These are phyloP conservation scores for Geranium incanum DNA, from an alignment of 441 rosid species.

Conservation along the genomic window DNA sequence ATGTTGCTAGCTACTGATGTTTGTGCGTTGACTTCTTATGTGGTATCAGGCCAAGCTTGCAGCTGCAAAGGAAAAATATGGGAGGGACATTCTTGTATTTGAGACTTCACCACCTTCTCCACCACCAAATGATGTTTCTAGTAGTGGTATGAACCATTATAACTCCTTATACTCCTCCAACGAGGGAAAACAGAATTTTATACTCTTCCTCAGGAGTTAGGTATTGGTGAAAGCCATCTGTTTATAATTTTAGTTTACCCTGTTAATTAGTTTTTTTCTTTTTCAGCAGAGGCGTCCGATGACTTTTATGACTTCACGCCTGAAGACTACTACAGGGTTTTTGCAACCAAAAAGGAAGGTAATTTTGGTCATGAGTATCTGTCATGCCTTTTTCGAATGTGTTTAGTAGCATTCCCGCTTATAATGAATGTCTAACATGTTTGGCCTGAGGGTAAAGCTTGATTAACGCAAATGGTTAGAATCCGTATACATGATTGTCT, in stretches of 20 bases:
- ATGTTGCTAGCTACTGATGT: background rate
- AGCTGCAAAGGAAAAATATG: constrained; percentile 57
- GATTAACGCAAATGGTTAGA: background rate
- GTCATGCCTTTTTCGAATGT: background rate
- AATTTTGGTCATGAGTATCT: constrained; percentile 9
- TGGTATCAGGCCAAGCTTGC: constrained; percentile 48
- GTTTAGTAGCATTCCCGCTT: background rate
- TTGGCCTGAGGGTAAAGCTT: background rate
- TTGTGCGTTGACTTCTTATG: constrained; percentile 9
- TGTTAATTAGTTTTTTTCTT: constrained; percentile 10
- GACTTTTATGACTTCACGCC: constrained; percentile 78
- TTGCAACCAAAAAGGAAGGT: constrained; percentile 61
- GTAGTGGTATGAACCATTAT: constrained; percentile 29
- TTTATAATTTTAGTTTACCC: background rate
- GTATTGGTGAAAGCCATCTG: constrained; percentile 1
- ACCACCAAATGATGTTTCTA: constrained; percentile 33
- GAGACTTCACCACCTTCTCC: constrained; percentile 47
- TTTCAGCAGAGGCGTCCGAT: constrained; percentile 56
- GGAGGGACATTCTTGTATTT: constrained; percentile 67
- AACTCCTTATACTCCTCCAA: background rate
- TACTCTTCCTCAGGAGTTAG: background rate
- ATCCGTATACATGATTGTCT: background rate
- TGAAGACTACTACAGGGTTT: constrained; percentile 57
- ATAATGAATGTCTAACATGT: background rate
- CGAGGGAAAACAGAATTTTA: background rate